phyloP scores from a whole-genome alignment of 2,329 filamentous ascomycete genomes.

The Trichoderma sp. region DNA sequence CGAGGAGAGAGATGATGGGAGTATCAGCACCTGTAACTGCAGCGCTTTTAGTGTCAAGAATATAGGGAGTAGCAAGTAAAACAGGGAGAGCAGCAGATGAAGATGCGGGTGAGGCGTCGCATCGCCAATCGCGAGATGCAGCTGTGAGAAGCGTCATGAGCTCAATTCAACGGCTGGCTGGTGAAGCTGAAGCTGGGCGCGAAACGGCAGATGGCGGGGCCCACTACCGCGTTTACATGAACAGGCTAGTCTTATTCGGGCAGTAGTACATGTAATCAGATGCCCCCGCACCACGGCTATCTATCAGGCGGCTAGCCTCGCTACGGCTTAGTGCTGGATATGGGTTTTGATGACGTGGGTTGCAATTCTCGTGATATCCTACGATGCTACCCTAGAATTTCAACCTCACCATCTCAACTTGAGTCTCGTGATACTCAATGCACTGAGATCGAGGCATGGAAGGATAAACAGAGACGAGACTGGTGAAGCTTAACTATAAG shows the following conservation, averaged over 20 bases:
- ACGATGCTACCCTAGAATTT: too few relatives aligned
- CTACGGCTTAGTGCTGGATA: background rate
- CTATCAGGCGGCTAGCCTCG: background rate
- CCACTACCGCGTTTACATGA: constrained; percentile 19
- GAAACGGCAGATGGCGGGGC: constrained; percentile 17
- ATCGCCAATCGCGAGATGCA: constrained; percentile 4
- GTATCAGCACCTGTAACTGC: background rate
- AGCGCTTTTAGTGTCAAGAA: background rate
- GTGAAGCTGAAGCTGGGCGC: constrained; percentile 15
- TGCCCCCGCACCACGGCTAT: constrained; percentile 20
- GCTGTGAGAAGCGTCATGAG: background rate
- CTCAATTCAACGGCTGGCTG: background rate
- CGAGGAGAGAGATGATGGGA: too few relatives aligned
- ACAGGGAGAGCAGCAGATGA: background rate
- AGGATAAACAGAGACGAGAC: too few relatives aligned
- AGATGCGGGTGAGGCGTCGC: background rate
- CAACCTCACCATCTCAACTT: too few relatives aligned
- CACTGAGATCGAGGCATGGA: too few relatives aligned
- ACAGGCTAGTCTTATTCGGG: background rate
- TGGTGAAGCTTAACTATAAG: too few relatives aligned
- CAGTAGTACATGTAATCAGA: background rate
- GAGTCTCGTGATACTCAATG: too few relatives aligned
- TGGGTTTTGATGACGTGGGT: background rate
- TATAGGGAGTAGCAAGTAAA: background rate
- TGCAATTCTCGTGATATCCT: too few relatives aligned